Evolutionary conservation across 441 rosid species (phyloP).

Genomic region (Arabidopsis lyrata): DNA sequence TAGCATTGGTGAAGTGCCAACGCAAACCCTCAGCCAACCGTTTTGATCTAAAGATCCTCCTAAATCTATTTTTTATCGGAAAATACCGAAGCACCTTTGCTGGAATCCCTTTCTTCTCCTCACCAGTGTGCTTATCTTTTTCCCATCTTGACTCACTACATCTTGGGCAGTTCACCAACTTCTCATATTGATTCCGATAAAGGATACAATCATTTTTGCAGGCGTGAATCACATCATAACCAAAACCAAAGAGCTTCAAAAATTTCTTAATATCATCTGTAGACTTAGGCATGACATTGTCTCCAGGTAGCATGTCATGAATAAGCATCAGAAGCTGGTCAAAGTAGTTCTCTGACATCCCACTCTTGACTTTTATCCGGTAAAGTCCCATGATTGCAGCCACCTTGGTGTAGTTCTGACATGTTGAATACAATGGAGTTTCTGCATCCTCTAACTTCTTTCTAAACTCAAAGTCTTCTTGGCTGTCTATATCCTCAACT

Average conservation of each 20-base stretch:
- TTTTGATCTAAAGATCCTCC: no score
- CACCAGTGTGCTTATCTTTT: neutral
- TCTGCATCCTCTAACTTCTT: no score
- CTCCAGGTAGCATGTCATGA: neutral
- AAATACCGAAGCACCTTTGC: neutral
- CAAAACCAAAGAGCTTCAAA: neutral
- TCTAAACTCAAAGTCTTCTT: neutral
- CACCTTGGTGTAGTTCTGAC: neutral
- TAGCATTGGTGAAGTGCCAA: no score
- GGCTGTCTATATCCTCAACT: neutral
- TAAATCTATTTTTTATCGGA: neutral
- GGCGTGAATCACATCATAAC: neutral
- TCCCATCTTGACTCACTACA: no score
- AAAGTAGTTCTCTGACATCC: neutral
- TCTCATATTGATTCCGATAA: neutral
- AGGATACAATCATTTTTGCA: neutral
- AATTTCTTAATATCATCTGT: neutral
- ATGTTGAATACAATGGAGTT: neutral
- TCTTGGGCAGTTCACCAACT: no score
- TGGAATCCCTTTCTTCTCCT: constrained; percentile 2
- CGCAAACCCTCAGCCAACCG: no score
- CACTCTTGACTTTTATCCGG: neutral
- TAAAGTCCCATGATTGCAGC: neutral
- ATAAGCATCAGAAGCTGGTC: neutral
- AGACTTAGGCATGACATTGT: neutral